Evolutionary conservation across 176 grass and related monocot species (phyloP).

Genomic region (Leersia perrieri): DNA sequence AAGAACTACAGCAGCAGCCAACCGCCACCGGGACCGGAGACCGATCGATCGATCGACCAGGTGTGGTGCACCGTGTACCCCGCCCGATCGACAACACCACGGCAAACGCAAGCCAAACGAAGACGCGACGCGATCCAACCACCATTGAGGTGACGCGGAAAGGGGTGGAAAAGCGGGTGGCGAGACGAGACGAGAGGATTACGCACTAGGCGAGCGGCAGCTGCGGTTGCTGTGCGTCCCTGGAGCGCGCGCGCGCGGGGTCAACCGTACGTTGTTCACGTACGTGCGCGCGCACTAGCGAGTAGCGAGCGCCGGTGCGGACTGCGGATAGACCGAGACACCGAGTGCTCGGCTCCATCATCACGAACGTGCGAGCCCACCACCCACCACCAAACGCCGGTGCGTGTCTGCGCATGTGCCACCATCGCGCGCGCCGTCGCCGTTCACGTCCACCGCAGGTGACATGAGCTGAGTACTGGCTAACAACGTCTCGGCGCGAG

Average conservation of each 20-base stretch:
- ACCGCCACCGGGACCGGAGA: background rate
- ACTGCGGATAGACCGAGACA: too few relatives aligned
- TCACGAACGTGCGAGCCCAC: background rate
- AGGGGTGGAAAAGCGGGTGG: background rate
- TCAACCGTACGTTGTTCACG: slow-evolving; percentile 44
- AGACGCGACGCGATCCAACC: background rate
- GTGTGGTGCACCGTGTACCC: background rate
- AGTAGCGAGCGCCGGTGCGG: too few relatives aligned
- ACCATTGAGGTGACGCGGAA: background rate
- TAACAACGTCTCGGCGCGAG: background rate
- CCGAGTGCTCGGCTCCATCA: background rate
- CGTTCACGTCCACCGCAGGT: background rate
- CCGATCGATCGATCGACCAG: background rate
- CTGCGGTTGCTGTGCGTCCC: background rate
- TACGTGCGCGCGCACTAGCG: slow-evolving; percentile 2
- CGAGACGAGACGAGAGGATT: background rate
- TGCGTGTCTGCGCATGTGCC: background rate
- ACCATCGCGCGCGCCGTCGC: background rate
- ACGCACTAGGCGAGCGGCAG: background rate
- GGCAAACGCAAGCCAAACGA: background rate
- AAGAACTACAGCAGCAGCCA: background rate
- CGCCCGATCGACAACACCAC: slow-evolving; percentile 17
- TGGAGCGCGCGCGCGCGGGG: background rate
- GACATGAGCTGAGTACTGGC: background rate
- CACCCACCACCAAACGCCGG: background rate